Evolutionary conservation across 2,329 filamentous ascomycete species (phyloP), one percentile per base, ranked within the genome.

Genomic region (Celoporthe dispersa): DNA sequence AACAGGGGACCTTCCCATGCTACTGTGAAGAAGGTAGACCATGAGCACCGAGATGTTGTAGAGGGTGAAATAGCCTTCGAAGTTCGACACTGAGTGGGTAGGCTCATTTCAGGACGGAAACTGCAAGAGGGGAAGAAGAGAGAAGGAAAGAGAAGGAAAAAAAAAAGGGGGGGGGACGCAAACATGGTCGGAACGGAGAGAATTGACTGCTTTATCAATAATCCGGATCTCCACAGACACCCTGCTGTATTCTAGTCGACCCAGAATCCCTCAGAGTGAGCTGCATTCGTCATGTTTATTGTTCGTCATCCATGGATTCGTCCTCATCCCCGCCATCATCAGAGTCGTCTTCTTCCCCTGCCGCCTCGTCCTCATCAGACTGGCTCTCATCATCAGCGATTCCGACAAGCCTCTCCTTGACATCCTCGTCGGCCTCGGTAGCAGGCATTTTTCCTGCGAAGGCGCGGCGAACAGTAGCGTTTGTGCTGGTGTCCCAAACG

Each of bases 401-500:
- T 0, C 91, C 92, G 6, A 98, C 88, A 63, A 96, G 83, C 69
- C 93, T 88, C 81, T 99, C 95, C 79, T 89, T 86, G 33, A 90
- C 88, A 62, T 89, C 87, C 22, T 85, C 89, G 64, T 88, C 88
- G 8, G 85, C 81, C 72, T 85, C 78, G 73, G 76, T 74, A 25
- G 88, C 86, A 70, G 88, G 86, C 69, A 95, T 86, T 70, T 89
- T 90, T 76, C 84, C 88, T 48, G 92, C 94, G 82, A 99, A 99
- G 1, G 92, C 91, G 73, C 91, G 88, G 70, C 96, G 89, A 41
- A 99, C 94, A 35, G 92, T 91, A 19, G 88, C 89, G 79, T 99
- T 99, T 69, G 96, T 99, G 79, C 93, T 89, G 31, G 96, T 98
- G 81, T 98, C 95, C 96, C 96, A 99, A 67, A 99, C 90, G 79